phyloP scores from a whole-genome alignment of 2,329 filamentous ascomycete species.

The Alternaria novae-zelandiae region DNA sequence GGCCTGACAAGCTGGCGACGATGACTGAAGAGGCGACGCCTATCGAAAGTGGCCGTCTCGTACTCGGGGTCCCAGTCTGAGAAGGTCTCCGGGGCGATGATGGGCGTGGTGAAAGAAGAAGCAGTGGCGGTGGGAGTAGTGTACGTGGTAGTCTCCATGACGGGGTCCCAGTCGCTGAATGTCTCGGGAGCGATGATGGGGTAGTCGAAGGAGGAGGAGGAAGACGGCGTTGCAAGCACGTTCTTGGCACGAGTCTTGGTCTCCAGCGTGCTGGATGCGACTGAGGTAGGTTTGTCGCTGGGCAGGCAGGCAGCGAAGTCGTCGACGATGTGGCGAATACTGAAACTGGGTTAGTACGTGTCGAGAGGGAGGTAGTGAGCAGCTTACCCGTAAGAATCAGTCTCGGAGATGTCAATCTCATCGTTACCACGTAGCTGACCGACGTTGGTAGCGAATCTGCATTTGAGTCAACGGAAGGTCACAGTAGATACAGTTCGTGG shows the following conservation, averaged over 20 bases:
- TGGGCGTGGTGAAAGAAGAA: neutral
- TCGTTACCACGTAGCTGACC: conserved; percentile 4
- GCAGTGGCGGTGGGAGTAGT: neutral
- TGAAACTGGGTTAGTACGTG: neutral
- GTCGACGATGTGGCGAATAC: neutral
- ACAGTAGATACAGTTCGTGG: neutral
- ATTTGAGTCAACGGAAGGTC: neutral
- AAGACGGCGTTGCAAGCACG: neutral
- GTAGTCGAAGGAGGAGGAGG: neutral
- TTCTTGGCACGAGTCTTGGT: neutral
- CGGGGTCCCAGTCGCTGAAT: neutral
- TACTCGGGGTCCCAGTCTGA: neutral
- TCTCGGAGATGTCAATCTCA: conserved; percentile 1
- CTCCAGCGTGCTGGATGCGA: neutral
- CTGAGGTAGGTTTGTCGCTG: neutral
- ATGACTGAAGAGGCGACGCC: neutral
- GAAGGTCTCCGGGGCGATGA: neutral
- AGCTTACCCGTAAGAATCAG: conserved; percentile 7
- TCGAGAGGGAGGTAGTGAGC: neutral
- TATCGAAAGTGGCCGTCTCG: neutral
- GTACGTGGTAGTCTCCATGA: neutral
- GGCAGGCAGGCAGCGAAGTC: conserved; percentile 2
- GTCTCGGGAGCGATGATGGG: neutral
- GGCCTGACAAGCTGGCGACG: neutral
- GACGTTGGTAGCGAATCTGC: conserved; percentile 10